Base-by-base conservation (phyloP, 352 stramenopile genomes). In the Pythium pectinolyticum region DNA sequence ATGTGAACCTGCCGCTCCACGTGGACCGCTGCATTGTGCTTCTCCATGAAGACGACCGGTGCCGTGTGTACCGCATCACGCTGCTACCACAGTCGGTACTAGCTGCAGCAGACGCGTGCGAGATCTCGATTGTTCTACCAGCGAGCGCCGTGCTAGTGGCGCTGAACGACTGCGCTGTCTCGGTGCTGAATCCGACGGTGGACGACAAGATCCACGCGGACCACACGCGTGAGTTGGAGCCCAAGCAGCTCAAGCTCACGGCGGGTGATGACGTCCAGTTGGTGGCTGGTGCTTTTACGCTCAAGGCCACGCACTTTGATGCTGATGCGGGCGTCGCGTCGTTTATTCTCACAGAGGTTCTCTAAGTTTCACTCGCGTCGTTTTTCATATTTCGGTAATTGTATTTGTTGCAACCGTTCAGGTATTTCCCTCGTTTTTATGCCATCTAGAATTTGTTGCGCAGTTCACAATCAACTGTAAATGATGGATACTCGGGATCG, bases 51-150 rank as follows among this genome's bases (percentile, higher is more conserved):
- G 70, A 74, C 32, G 53, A 32, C 5, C 66, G 78, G 51, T 83
- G 77, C 52, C 72, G 74, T 34, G 77, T 86, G 50, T 81, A 86
- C 39, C 67, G 74, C 39, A 35, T 86, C 28, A 72, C 63, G 24
- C 47, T 86, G 31, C 35, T 67, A 43, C 61, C n/a, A n/a, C n/a
- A n/a, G n/a, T n/a, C n/a, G n/a, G n/a, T n/a, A n/a, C n/a, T n/a
- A n/a, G n/a, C n/a, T n/a, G n/a, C n/a, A n/a, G n/a, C n/a, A n/a
- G 37, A 20, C 32, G 57, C 32, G 22, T 27, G 45, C 15, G 53
- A 73, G 8, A 55, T 86, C 14, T 53, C 57, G 27, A 57, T 82
- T 34, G 35, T 71, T 39, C 49, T 66, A 22, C 59, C 59, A 10
- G 77, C 72, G n/a, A 56, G 67, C 32, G 67, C 72, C 1, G 72